phyloP scores from a whole-genome alignment of 2,329 filamentous ascomycete species.

The Ophiocordyceps robertsii region DNA sequence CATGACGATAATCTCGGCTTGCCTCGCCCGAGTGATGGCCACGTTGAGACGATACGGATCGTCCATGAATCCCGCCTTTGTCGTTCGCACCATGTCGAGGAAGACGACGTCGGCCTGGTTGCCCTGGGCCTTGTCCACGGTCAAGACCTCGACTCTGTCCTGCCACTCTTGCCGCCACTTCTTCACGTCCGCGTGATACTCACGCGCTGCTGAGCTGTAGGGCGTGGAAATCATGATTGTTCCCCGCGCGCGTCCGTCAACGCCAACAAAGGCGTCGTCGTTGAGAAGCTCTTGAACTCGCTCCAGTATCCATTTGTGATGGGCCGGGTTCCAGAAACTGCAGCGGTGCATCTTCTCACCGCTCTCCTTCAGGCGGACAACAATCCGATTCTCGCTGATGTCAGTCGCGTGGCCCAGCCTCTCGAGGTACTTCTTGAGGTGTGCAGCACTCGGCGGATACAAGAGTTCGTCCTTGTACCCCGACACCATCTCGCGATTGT shows the following conservation, averaged over 20 bases:
- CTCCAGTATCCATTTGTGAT: slow-evolving; percentile 23
- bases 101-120: slow-evolving; percentile 34
- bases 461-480: slow-evolving; percentile 8
- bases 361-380: slow-evolving; percentile 17
- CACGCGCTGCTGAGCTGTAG: slow-evolving; percentile 22
- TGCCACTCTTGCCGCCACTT: slow-evolving; percentile 13
- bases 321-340: slow-evolving; percentile 26
- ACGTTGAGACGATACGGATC: slow-evolving; percentile 31
- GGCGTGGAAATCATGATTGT: slow-evolving; percentile 30
- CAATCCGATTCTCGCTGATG: slow-evolving; percentile 20
- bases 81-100: slow-evolving; percentile 30
- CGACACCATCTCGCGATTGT: slow-evolving; percentile 23
- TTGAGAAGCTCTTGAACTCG: slow-evolving; percentile 17
- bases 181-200: slow-evolving; percentile 19
- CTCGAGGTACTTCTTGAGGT: slow-evolving; percentile 17
- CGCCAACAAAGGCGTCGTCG: slow-evolving; percentile 17
- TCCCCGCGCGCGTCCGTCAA: slow-evolving; percentile 12
- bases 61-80: slow-evolving; percentile 25
- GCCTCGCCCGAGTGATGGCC: slow-evolving; percentile 28
- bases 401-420: slow-evolving; percentile 6
- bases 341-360: slow-evolving; percentile 12
- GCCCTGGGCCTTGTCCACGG: slow-evolving; percentile 31
- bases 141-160: slow-evolving; percentile 24
- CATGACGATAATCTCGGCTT: slow-evolving; percentile 33
- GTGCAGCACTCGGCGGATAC: slow-evolving; percentile 13